These are phyloP conservation scores for Suhomyces tanzawaensis DNA, from an alignment of 805 yeast genomes.

Conservation along the genomic window DNA sequence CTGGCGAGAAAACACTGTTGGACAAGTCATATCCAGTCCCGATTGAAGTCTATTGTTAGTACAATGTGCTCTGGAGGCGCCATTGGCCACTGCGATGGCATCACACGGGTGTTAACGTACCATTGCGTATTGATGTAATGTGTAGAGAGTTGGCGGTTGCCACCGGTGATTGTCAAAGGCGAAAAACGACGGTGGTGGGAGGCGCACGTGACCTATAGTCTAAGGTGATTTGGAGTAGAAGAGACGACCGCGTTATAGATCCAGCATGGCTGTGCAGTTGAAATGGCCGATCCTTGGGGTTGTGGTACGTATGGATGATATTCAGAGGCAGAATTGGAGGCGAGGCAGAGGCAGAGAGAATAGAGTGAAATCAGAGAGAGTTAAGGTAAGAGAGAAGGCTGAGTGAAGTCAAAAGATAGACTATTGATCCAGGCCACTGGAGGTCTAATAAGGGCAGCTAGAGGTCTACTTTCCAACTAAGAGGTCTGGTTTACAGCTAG, in stretches of 20 bases:
- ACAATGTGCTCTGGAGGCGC: neutral
- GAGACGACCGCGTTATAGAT: neutral
- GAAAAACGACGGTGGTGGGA: neutral
- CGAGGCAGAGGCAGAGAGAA: too few relatives aligned
- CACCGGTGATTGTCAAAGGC: neutral
- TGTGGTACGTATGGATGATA: constrained; percentile 18
- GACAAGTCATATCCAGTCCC: constrained; percentile 99
- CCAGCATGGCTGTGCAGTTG: constrained; percentile 12
- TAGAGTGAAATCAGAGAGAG: too few relatives aligned
- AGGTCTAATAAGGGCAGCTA: neutral
- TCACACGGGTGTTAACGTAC: constrained; percentile 5
- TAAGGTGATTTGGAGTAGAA: neutral
- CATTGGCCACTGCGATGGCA: neutral
- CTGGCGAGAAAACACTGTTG: constrained; percentile 89
- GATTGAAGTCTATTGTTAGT: constrained; percentile 66
- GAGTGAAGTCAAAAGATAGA: neutral
- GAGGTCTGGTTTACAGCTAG: neutral
- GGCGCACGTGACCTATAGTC: neutral
- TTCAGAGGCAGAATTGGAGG: neutral
- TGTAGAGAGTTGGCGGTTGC: neutral
- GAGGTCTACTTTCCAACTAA: neutral
- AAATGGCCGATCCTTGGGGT: constrained; percentile 18
- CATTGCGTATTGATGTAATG: constrained; percentile 4
- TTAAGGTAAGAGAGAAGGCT: neutral
- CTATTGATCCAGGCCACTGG: neutral